Evolutionary conservation across 176 grass and related monocot genomes (phyloP).

Genomic region (Cymbopogon citratus): DNA sequence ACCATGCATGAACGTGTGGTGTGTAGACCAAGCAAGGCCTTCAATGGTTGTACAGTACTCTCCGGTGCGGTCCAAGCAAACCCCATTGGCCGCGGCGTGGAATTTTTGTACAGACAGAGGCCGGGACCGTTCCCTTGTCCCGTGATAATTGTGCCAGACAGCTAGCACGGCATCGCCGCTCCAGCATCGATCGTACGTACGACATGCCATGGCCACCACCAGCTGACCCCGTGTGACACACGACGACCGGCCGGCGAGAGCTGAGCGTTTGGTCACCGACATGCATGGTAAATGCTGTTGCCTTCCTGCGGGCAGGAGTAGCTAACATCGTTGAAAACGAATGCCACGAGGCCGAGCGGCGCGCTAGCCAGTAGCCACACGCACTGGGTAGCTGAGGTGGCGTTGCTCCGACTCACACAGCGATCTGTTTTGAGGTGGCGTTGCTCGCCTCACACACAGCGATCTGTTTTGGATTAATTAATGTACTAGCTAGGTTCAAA

Average conservation of each 20-base stretch:
- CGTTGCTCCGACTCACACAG: no score
- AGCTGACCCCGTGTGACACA: background rate
- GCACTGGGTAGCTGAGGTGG: no score
- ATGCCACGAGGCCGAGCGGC: background rate
- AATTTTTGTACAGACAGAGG: background rate
- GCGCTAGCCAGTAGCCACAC: no score
- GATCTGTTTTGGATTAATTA: no score
- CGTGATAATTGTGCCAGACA: constrained; percentile 3
- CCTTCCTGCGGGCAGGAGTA: no score
- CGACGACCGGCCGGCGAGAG: background rate
- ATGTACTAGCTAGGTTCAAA: no score
- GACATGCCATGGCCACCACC: no score
- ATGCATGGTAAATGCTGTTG: no score
- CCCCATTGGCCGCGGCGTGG: constrained; percentile 13
- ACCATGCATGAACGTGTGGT: background rate
- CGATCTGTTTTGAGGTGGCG: no score
- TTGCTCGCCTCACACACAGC: no score
- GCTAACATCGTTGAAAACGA: background rate
- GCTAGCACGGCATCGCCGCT: background rate
- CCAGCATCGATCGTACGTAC: background rate
- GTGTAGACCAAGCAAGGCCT: background rate
- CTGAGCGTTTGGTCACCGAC: background rate
- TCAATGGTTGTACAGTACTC: background rate
- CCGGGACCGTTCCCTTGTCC: constrained; percentile 5
- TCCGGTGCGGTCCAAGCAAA: background rate